These are phyloP conservation scores for Aspergillus sp. DNA, from an alignment of 2,329 filamentous ascomycete species.

Conservation along the genomic window DNA sequence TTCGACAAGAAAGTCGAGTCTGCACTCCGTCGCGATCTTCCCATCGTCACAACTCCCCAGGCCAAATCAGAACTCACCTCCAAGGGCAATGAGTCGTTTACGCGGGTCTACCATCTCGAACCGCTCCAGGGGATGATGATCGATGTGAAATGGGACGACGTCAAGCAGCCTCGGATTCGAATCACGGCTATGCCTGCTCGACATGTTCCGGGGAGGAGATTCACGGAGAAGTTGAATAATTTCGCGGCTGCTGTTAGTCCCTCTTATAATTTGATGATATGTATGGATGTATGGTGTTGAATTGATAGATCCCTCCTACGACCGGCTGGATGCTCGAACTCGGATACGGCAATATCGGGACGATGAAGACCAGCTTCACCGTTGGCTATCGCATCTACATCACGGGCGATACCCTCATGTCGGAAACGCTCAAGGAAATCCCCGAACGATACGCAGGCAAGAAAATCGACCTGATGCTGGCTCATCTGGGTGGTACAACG, in stretches of 20 bases:
- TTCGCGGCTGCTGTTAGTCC: conserved; percentile 38
- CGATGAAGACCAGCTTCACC: conserved; percentile 27
- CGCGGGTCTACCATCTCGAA: conserved; percentile 51
- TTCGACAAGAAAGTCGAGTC: conserved; percentile 52
- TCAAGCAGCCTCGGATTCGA: conserved; percentile 43
- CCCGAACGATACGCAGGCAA: conserved; percentile 50
- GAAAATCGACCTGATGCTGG: conserved; percentile 61
- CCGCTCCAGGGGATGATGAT: conserved; percentile 51
- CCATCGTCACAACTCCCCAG: conserved; percentile 61
- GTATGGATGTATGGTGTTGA: conserved; percentile 15
- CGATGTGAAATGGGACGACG: conserved; percentile 27
- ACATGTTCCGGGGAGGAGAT: conserved; percentile 48
- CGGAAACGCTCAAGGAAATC: conserved; percentile 59
- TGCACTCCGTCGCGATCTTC: conserved; percentile 49
- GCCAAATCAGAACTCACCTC: conserved; percentile 50
- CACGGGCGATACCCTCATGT: conserved; percentile 60
- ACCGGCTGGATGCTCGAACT: conserved; percentile 66
- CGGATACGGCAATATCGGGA: conserved; percentile 37
- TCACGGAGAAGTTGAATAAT: conserved; percentile 43
- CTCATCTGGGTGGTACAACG: conserved; percentile 62
- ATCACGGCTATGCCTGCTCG: conserved; percentile 62
- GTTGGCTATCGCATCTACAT: conserved; percentile 61
- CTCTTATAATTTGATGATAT: conserved; percentile 4
- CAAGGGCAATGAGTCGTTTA: conserved; percentile 48
- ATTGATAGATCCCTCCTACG: conserved; percentile 53